Percentiles rank a stretch among this genome's conserved stretches.
These are phyloP conservation scores for Geosmithia morbida DNA, from an alignment of 2,329 filamentous ascomycete species.

Conservation along the genomic window DNA sequence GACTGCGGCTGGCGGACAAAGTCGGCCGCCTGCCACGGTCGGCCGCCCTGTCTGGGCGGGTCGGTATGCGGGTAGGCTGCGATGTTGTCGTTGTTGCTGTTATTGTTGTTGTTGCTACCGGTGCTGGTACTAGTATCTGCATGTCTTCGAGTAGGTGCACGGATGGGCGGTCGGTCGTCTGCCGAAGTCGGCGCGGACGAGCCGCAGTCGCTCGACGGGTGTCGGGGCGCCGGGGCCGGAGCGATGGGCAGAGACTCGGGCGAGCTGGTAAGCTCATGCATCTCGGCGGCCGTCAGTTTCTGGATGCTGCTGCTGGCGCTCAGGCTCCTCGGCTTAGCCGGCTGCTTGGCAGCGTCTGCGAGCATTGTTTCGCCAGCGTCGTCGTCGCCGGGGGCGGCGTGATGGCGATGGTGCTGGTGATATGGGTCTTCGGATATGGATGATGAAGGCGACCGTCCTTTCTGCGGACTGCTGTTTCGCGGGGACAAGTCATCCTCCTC, in stretches of 20 bases:
- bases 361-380: background rate
- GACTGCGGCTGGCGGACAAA: slow-evolving; percentile 9
- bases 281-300: slow-evolving; percentile 41
- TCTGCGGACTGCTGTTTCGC: slow-evolving; percentile 8
- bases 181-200: background rate
- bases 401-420: too few relatives aligned
- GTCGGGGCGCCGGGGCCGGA: slow-evolving; percentile 19
- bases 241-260: slow-evolving; percentile 45
- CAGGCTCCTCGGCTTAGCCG: slow-evolving; percentile 6
- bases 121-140: too few relatives aligned
- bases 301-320: slow-evolving; percentile 22
- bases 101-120: too few relatives aligned
- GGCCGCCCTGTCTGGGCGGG: background rate
- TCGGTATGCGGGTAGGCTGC: background rate
- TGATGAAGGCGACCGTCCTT: slow-evolving; percentile 11
- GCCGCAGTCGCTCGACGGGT: slow-evolving; percentile 13
- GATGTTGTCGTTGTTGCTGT: background rate
- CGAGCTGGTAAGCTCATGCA: slow-evolving; percentile 40
- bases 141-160: too few relatives aligned
- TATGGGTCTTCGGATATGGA: slow-evolving; percentile 12
- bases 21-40: slow-evolving; percentile 4
- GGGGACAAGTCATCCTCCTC: slow-evolving; percentile 11
- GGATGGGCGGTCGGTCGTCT: background rate
- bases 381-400: background rate
- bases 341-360: background rate